phyloP scores from a whole-genome alignment of 306 rosid species.

The Cyamopsis tetragonoloba region DNA sequence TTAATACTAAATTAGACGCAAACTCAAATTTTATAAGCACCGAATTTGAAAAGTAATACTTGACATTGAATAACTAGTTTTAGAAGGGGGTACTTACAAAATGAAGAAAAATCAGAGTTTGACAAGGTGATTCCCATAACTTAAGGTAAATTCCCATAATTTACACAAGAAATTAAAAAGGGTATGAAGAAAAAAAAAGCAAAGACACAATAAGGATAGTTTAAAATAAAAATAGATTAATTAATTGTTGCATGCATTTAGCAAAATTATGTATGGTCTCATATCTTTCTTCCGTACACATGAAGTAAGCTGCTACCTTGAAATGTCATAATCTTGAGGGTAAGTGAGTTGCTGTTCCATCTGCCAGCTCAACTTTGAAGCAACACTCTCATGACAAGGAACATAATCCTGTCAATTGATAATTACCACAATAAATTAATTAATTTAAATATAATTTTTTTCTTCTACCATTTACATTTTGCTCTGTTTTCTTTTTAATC shows the following conservation, averaged over 20 bases:
- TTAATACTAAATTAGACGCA: no score
- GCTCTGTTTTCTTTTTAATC: no score
- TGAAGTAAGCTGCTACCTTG: slow-evolving; percentile 52
- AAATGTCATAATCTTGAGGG: slow-evolving; percentile 73
- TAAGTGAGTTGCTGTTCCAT: slow-evolving; percentile 73
- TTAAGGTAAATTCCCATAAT: slow-evolving; percentile 63
- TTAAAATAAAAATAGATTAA: no score
- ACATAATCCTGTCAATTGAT: slow-evolving; percentile 66
- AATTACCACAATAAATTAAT: no score
- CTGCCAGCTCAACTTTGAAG: slow-evolving; percentile 88
- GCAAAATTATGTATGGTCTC: slow-evolving; percentile 48
- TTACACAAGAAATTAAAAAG: slow-evolving; percentile 44
- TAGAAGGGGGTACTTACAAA: slow-evolving; percentile 58
- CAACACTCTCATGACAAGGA: slow-evolving; percentile 93
- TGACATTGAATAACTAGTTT: slow-evolving; percentile 36
- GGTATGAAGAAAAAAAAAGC: slow-evolving; percentile 19
- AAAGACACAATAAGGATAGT: slow-evolving; percentile 36
- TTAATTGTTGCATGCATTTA: no score
- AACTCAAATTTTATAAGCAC: no score
- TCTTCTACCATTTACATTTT: no score
- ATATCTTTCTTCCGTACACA: slow-evolving; percentile 33
- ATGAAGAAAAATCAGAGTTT: slow-evolving; percentile 39
- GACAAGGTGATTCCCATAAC: slow-evolving; percentile 46
- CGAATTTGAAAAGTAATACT: no score
- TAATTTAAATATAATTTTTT: no score